Base-by-base conservation (phyloP, 1,139 yeast genomes). In the Kodamaea suecica region DNA sequence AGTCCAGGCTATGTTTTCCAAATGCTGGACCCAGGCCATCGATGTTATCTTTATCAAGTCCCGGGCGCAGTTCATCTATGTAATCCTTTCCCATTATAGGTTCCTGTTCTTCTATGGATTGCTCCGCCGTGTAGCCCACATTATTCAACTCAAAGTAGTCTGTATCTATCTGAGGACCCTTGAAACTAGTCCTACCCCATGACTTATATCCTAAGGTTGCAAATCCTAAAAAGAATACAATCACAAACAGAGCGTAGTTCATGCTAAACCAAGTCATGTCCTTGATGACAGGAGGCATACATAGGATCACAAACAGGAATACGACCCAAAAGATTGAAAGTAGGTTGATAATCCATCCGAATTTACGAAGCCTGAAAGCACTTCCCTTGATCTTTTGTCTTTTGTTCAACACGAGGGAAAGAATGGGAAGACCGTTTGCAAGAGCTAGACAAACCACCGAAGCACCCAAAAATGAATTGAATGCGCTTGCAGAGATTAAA, bases 381-480 rank as follows among this genome's bases (percentile, higher is more conserved):
- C 90, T 82, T 31, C 90, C 88, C 48, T 72, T 70, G 34, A 85
- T 70, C 41, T 80, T 79, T 35, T 66, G 59, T 36, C 95, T 63
- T 34, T 78, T 77, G 46, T 81, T 74, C 20, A 84, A 51, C 57
- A 86, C 55, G 15, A 80, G 72, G 19, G 82, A 69, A 2, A 81
- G 50, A 23, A 86, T 78, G 1, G 95, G 95, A 8, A 86, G 74
- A 2, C 87, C 81, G 46, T 87, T 83, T 2, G 95, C 87, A 17
- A 84, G 68, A 35, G 88, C 80, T 40, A 85, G 63, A 2, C 90
- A 76, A 26, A 85, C 73, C 1, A 86, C 94, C 4, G 94, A 84
- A n/a, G 90, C 82, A 0, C 95, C 94, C 63, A 86, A 76, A 53
- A 85, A 85, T 2, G 95, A 88, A 55, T 82, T 82, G 60, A 85